Percentiles rank a stretch among this genome's conserved stretches.
These are phyloP conservation scores for Penicillium sp. DNA, from an alignment of 2,329 filamentous ascomycete species.

Conservation along the genomic window DNA sequence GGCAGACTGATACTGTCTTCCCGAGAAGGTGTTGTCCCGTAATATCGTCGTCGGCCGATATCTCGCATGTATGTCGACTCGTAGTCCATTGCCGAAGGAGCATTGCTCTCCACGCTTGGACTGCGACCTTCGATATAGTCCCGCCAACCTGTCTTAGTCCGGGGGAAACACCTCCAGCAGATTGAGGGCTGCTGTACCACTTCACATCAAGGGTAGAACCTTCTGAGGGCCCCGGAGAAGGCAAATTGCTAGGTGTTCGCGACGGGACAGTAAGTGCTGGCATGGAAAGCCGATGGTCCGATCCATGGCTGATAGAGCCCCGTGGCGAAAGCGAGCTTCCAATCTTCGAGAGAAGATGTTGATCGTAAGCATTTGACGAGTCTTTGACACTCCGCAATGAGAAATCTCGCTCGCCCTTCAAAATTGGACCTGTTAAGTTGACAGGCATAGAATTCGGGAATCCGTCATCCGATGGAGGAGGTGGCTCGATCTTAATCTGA, in stretches of 20 bases:
- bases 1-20: constrained; percentile 50
- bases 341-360: constrained; percentile 58
- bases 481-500: constrained; percentile 35
- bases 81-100: constrained; percentile 38
- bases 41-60: constrained; percentile 43
- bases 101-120: constrained; percentile 42
- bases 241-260: constrained; percentile 29
- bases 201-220: constrained; percentile 32
- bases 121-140: constrained; percentile 41
- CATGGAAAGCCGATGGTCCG: constrained; percentile 28
- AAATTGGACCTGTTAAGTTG: constrained; percentile 30
- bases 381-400: constrained; percentile 54
- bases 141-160: constrained; percentile 38
- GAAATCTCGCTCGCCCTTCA: constrained; percentile 57
- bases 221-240: constrained; percentile 31
- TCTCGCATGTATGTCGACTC: constrained; percentile 33
- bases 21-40: constrained; percentile 43
- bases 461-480: constrained; percentile 28
- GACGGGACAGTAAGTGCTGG: constrained; percentile 33
- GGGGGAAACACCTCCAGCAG: constrained; percentile 39
- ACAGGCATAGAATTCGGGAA: constrained; percentile 33
- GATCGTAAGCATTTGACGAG: constrained; percentile 59
- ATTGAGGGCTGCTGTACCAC: constrained; percentile 40
- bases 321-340: constrained; percentile 55
- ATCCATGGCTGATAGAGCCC: constrained; percentile 32